Conservation (phyloP, 495 filamentous ascomycete species). For the Tuber indicum region DNA sequence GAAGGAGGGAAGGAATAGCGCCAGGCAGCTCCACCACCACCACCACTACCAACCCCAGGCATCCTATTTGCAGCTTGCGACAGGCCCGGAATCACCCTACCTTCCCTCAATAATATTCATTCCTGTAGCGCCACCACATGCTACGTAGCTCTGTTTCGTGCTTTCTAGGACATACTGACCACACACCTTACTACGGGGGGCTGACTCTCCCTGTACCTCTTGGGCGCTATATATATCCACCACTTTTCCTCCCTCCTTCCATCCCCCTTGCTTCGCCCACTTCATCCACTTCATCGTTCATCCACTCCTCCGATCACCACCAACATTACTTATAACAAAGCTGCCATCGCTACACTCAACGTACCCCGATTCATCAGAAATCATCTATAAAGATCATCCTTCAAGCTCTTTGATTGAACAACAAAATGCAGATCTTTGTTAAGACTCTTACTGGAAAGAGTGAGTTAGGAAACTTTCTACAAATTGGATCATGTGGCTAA, state of each 20-base stretch:
- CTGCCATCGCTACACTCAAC: constrained; percentile 9
- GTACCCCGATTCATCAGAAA: constrained; percentile 8
- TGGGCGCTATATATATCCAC: constrained; percentile 38
- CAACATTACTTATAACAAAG: constrained; percentile 14
- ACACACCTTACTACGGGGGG: background rate
- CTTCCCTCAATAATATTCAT: constrained; percentile 32
- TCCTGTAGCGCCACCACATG: constrained; percentile 30
- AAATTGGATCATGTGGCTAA: constrained; percentile 18
- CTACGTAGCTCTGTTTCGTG: constrained; percentile 31
- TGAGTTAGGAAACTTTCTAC: constrained; percentile 20
- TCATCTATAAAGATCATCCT: constrained; percentile 7
- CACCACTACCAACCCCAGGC: constrained; percentile 17
- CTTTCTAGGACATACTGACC: constrained; percentile 29
- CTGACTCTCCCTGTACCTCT: constrained; percentile 34
- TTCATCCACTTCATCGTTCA: constrained; percentile 18
- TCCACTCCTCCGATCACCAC: constrained; percentile 14
- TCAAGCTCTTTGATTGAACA: background rate
- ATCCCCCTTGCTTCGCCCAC: constrained; percentile 17
- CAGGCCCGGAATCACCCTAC: constrained; percentile 34
- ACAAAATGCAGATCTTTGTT: constrained; percentile 92
- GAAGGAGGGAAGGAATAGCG: constrained; percentile 15
- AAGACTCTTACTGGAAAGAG: constrained; percentile 59
- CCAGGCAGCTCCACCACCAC: constrained; percentile 28
- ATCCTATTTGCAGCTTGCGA: constrained; percentile 7
- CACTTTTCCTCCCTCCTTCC: constrained; percentile 29